A percentile compares a stretch with the other conserved stretches of the same genome.
phyloP scores from a whole-genome alignment of 495 filamentous ascomycete species.

The Aspergillus indologenus region DNA sequence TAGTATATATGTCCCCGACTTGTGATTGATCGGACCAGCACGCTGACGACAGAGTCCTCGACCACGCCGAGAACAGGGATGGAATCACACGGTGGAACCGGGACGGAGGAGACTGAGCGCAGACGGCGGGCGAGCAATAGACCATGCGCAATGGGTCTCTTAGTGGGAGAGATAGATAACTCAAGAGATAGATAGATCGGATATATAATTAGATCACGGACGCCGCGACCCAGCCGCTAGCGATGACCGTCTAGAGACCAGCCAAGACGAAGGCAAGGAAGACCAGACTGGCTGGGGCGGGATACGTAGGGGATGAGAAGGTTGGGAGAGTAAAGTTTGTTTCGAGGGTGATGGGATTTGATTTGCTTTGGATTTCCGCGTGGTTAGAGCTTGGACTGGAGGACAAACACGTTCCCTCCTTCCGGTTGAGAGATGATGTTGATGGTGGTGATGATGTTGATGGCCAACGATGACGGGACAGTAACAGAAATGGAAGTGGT shows the following conservation, averaged over 20 bases:
- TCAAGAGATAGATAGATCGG: slow-evolving; percentile 25
- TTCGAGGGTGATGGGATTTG: background rate
- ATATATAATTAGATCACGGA: slow-evolving; percentile 28
- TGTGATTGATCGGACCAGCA: slow-evolving; percentile 13
- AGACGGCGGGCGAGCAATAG: slow-evolving; percentile 12
- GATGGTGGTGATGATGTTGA: too few species aligned
- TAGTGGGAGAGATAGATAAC: slow-evolving; percentile 11
- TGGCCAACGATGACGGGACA: background rate
- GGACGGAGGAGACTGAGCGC: slow-evolving; percentile 5
- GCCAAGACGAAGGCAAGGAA: slow-evolving; percentile 4
- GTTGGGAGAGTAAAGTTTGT: slow-evolving; percentile 4
- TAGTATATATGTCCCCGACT: slow-evolving; percentile 19
- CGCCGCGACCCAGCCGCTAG: slow-evolving; percentile 18
- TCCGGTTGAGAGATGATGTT: background rate
- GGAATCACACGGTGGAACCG: slow-evolving; percentile 3
- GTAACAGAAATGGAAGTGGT: background rate
- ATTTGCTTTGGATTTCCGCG: slow-evolving; percentile 5
- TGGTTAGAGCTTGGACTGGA: too few species aligned
- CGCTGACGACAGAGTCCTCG: slow-evolving; percentile 2
- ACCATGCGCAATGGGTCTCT: slow-evolving; percentile 16
- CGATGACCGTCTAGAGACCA: slow-evolving; percentile 11
- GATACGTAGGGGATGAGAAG: background rate
- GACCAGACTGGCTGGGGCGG: background rate
- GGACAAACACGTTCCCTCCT: background rate
- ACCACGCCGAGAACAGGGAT: slow-evolving; percentile 7